These are phyloP conservation scores for Fusarium papillatum DNA, from an alignment of 2,329 filamentous ascomycete genomes.

Conservation along the genomic window DNA sequence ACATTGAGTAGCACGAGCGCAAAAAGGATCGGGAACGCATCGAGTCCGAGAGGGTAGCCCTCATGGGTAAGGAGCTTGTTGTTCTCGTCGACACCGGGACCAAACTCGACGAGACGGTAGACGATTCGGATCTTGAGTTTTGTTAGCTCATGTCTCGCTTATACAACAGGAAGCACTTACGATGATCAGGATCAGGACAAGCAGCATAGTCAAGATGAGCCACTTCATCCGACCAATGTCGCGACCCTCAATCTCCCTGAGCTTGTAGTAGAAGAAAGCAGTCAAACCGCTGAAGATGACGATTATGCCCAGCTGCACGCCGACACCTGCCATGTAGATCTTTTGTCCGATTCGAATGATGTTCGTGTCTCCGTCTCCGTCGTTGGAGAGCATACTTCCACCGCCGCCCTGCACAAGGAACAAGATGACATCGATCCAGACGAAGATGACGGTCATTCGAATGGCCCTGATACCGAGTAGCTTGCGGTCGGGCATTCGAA, in stretches of 20 bases:
- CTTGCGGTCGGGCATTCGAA: constrained; percentile 52
- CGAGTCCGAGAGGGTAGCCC: constrained; percentile 63
- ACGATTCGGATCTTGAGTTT: constrained; percentile 65
- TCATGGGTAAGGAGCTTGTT: constrained; percentile 64
- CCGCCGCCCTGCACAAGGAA: constrained; percentile 60
- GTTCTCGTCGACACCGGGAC: constrained; percentile 55
- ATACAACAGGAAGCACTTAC: constrained; percentile 40
- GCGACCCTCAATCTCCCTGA: constrained; percentile 37
- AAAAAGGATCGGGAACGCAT: constrained; percentile 70
- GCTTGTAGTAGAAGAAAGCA: constrained; percentile 50
- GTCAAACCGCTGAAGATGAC: constrained; percentile 53
- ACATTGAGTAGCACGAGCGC: constrained; percentile 56
- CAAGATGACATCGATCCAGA: constrained; percentile 61
- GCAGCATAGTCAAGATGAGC: constrained; percentile 51
- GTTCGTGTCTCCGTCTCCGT: constrained; percentile 27
- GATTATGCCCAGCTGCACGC: constrained; percentile 53
- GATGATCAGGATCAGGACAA: constrained; percentile 51
- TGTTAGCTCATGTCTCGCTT: constrained; percentile 12
- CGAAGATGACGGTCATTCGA: constrained; percentile 59
- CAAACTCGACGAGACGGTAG: constrained; percentile 71
- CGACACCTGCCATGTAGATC: constrained; percentile 56
- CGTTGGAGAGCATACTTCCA: constrained; percentile 52
- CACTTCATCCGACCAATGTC: constrained; percentile 47
- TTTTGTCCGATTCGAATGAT: constrained; percentile 51
- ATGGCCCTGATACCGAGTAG: constrained; percentile 51